These are phyloP conservation scores for Tetracladium setigerum DNA, from an alignment of 495 filamentous ascomycete species.

Conservation along the genomic window DNA sequence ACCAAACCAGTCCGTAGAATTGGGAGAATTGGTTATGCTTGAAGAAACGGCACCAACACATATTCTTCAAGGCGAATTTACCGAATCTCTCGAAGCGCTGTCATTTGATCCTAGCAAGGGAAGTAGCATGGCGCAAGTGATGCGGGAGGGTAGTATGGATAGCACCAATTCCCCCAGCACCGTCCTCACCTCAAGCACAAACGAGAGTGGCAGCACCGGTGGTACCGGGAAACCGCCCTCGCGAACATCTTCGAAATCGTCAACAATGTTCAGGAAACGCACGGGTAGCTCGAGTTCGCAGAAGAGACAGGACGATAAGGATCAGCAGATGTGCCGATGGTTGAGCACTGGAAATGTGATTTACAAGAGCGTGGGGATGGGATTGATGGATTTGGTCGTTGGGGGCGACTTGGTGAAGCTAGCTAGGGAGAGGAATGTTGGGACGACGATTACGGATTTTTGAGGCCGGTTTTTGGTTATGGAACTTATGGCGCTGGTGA, in stretches of 20 bases:
- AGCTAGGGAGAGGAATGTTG: slow-evolving; percentile 64
- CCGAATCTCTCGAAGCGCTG: background rate
- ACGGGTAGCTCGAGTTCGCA: slow-evolving; percentile 6
- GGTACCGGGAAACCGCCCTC: no score
- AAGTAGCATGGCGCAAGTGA: slow-evolving; percentile 10
- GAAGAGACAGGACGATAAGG: slow-evolving; percentile 20
- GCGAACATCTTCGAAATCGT: background rate
- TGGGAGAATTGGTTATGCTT: slow-evolving; percentile 78
- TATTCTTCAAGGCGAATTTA: background rate
- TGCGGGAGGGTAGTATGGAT: slow-evolving; percentile 10
- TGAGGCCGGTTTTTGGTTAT: slow-evolving; percentile 21
- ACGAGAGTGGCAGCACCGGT: background rate
- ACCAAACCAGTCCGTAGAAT: slow-evolving; percentile 70
- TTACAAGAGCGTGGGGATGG: slow-evolving; percentile 76
- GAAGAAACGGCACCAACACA: slow-evolving; percentile 35
- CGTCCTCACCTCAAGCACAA: background rate
- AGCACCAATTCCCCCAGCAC: slow-evolving; percentile 6
- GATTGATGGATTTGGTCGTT: slow-evolving; percentile 72
- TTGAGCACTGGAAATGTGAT: slow-evolving; percentile 76
- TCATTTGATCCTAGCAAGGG: background rate
- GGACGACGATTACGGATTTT: slow-evolving; percentile 66
- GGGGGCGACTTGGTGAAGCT: slow-evolving; percentile 68
- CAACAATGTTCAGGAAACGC: background rate
- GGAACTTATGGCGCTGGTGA: no score
- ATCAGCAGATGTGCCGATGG: slow-evolving; percentile 60